Percentiles rank a stretch among this genome's conserved stretches.
Evolutionary conservation across 2,329 filamentous ascomycete species (phyloP).

Genomic region (Bertia moriformis): DNA sequence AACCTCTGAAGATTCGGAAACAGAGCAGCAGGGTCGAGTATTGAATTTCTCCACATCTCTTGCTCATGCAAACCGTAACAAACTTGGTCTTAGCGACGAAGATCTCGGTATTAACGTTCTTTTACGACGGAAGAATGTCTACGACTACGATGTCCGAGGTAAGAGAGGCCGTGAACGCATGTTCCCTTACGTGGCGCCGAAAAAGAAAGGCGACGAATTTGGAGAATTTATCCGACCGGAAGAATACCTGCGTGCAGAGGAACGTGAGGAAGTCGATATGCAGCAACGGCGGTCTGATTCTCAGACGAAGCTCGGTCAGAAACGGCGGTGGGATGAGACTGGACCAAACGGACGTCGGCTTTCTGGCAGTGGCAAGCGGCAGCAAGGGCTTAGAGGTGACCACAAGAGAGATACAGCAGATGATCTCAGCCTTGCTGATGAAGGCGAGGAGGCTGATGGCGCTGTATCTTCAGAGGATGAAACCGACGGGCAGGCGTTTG

Average conservation of each 20-base stretch:
- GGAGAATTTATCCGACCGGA: conserved; percentile 87
- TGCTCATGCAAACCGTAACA: conserved; percentile 61
- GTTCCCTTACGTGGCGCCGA: conserved; percentile 72
- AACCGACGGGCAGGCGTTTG: conserved; percentile 27
- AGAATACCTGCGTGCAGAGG: conserved; percentile 84
- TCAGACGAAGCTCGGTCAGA: conserved; percentile 66
- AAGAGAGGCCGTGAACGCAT: conserved; percentile 87
- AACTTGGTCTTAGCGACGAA: conserved; percentile 72
- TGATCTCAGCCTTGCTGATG: neutral
- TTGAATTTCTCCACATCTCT: conserved; percentile 78
- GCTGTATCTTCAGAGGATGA: conserved; percentile 27
- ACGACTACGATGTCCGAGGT: conserved; percentile 80
- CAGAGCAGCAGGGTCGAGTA: conserved; percentile 79
- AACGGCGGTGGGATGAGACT: conserved; percentile 77
- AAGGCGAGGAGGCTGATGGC: neutral
- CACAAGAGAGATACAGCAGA: neutral
- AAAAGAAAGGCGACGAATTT: conserved; percentile 75
- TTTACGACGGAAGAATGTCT: conserved; percentile 74
- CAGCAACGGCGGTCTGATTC: conserved; percentile 17
- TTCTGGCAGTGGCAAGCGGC: neutral
- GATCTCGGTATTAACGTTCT: conserved; percentile 86
- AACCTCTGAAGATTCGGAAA: conserved; percentile 75
- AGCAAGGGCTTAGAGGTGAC: neutral
- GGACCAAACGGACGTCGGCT: neutral
- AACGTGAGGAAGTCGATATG: conserved; percentile 54